Conservation (phyloP, 805 yeast genomes). For the Spathaspora boniae region DNA sequence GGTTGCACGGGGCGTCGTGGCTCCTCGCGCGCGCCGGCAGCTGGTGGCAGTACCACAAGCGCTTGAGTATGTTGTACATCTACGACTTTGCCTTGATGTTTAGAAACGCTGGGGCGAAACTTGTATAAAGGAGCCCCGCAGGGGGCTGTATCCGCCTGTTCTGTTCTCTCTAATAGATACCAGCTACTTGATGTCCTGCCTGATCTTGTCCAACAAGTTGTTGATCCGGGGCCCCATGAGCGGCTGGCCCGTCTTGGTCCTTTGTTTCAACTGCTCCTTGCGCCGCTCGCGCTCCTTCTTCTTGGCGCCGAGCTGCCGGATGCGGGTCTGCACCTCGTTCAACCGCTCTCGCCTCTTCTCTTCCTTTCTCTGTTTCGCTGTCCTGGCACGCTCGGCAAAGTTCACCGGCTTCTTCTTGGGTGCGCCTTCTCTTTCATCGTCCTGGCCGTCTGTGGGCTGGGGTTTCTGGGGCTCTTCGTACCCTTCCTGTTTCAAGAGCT, state of each 20-base stretch:
- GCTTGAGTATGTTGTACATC: slow-evolving; percentile 28
- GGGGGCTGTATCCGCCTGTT: not conserved
- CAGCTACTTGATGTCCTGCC: slow-evolving; percentile 32
- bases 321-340: slow-evolving; percentile 36
- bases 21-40: slow-evolving; percentile 19
- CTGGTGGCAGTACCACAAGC: slow-evolving; percentile 34
- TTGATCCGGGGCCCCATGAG: slow-evolving; percentile 86
- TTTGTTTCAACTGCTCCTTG: slow-evolving; percentile 41
- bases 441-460: slow-evolving; percentile 7
- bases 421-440: slow-evolving; percentile 6
- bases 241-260: slow-evolving; percentile 78
- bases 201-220: slow-evolving; percentile 72
- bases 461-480: slow-evolving; percentile 15
- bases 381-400: slow-evolving; percentile 43
- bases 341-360: slow-evolving; percentile 38
- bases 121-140: not conserved
- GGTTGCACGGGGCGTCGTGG: slow-evolving; percentile 8
- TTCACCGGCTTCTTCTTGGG: slow-evolving; percentile 26
- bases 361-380: slow-evolving; percentile 46
- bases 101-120: slow-evolving; percentile 4
- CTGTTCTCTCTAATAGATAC: not conserved
- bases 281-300: slow-evolving; percentile 38
- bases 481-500: slow-evolving; percentile 72
- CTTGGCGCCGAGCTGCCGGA: slow-evolving; percentile 32
- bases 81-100: slow-evolving; percentile 31